Conservation (phyloP, 495 filamentous ascomycete species). For the Penicillium ucsense region DNA sequence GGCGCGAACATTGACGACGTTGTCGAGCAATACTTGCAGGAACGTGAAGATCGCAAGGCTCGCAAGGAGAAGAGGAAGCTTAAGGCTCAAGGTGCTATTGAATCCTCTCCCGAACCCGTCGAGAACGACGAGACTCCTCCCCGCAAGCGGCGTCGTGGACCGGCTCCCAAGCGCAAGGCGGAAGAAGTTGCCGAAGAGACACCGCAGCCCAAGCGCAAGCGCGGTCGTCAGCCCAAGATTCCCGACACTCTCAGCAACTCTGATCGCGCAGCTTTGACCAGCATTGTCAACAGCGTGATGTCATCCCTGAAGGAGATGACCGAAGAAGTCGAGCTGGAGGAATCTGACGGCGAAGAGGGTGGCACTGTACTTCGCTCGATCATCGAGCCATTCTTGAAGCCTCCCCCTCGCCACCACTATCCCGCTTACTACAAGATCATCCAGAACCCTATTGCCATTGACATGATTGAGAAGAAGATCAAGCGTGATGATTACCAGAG, state of each 20-base stretch:
- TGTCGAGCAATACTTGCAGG: constrained; percentile 73
- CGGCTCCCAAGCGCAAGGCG: constrained; percentile 73
- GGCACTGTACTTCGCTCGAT: constrained; percentile 57
- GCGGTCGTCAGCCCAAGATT: constrained; percentile 61
- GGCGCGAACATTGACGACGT: constrained; percentile 69
- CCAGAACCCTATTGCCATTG: constrained; percentile 83
- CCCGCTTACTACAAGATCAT: constrained; percentile 94
- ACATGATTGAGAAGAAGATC: constrained; percentile 84
- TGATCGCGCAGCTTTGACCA: constrained; percentile 54
- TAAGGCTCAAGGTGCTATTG: constrained; percentile 32
- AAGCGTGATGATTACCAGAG: constrained; percentile 85
- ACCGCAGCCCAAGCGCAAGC: constrained; percentile 71
- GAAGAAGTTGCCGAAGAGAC: constrained; percentile 70
- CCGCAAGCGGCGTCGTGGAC: constrained; percentile 68
- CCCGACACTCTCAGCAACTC: constrained; percentile 40
- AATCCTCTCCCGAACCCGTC: constrained; percentile 66
- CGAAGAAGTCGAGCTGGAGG: constrained; percentile 46
- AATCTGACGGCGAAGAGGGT: constrained; percentile 52
- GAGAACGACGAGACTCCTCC: constrained; percentile 68
- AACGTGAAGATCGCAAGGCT: constrained; percentile 36
- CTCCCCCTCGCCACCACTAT: constrained; percentile 78
- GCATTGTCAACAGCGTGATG: constrained; percentile 62
- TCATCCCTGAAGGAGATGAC: constrained; percentile 75
- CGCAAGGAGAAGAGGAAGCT: constrained; percentile 57
- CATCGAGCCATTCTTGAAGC: constrained; percentile 88